Percentiles rank a stretch among this genome's conserved stretches.
Conservation (phyloP, 164 flowering plant genomes). For the Aristolochia californica region DNA sequence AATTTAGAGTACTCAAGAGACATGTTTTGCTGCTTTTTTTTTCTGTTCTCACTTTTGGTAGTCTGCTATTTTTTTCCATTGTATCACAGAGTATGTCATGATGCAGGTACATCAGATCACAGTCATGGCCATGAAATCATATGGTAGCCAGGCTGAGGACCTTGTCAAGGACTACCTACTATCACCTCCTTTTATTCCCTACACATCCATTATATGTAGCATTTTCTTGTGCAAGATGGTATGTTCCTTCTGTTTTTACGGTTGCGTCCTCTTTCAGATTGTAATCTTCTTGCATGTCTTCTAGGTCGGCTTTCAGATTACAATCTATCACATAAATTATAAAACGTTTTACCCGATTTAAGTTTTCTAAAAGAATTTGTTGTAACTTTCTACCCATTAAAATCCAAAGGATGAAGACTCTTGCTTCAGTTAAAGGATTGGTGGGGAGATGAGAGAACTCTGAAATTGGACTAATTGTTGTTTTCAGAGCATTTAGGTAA, state of each 20-base stretch:
- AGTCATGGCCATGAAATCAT: conserved; percentile 44
- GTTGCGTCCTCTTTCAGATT: not conserved
- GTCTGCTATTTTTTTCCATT: not conserved
- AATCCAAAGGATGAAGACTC: too few species aligned
- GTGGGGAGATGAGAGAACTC: too few species aligned
- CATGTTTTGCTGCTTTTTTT: not conserved
- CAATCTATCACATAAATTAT: too few species aligned
- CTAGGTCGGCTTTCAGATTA: too few species aligned
- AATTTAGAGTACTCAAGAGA: not conserved
- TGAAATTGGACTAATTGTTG: too few species aligned
- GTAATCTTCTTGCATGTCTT: too few species aligned
- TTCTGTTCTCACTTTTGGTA: not conserved
- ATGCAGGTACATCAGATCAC: conserved; percentile 27
- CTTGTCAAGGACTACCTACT: conserved; percentile 57
- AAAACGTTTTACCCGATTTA: too few species aligned
- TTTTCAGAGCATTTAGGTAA: too few species aligned
- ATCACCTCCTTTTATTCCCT: conserved; percentile 64
- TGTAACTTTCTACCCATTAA: too few species aligned
- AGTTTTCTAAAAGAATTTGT: too few species aligned
- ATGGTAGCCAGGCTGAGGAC: conserved; percentile 53
- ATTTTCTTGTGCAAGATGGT: conserved; percentile 77
- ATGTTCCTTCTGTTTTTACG: conserved; percentile 6
- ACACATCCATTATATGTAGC: conserved; percentile 72
- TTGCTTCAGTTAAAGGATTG: too few species aligned
- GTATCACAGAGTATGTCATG: not conserved